Percentiles rank a stretch among this genome's conserved stretches.
phyloP scores from a whole-genome alignment of 768 basidiomycete species.

The Boletus rubropictus region DNA sequence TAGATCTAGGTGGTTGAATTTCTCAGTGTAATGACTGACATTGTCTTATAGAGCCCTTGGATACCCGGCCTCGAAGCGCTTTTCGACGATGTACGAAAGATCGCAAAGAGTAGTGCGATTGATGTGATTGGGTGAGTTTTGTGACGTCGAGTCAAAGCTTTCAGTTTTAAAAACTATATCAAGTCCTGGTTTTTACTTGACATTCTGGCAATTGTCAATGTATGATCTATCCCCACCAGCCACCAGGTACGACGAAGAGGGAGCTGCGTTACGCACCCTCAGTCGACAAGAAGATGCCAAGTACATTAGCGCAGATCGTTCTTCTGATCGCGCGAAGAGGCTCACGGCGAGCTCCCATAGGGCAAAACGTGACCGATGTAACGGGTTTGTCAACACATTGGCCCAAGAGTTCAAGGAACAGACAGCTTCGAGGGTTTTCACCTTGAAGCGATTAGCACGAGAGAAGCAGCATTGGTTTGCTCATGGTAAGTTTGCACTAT shows the following conservation, averaged over 20 bases:
- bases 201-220: constrained; percentile 95
- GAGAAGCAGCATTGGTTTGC: constrained; percentile 85
- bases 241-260: constrained; percentile 75
- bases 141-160: constrained; percentile 1
- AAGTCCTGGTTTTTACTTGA: constrained; percentile 88
- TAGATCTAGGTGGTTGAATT: constrained; percentile 1
- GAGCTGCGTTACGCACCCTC: constrained; percentile 50
- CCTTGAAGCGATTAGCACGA: constrained; percentile 66
- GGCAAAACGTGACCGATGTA: constrained; percentile 60
- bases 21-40: constrained; percentile 2
- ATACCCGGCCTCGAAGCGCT: constrained; percentile 64
- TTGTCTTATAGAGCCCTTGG: constrained; percentile 59
- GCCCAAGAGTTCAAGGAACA: constrained; percentile 74
- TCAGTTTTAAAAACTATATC: constrained; percentile 3
- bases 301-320: constrained; percentile 63
- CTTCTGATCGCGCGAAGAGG: constrained; percentile 57
- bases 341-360: constrained; percentile 53
- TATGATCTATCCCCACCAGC: constrained; percentile 82
- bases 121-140: constrained; percentile 66
- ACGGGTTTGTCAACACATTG: constrained; percentile 51
- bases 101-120: constrained; percentile 60
- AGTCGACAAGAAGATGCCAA: constrained; percentile 66
- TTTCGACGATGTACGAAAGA: constrained; percentile 69
- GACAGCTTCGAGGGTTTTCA: constrained; percentile 62
- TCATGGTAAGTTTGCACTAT: constrained; percentile 38